phyloP scores from a whole-genome alignment of 345 rosid genomes.

The Rhodamnia argentea region DNA sequence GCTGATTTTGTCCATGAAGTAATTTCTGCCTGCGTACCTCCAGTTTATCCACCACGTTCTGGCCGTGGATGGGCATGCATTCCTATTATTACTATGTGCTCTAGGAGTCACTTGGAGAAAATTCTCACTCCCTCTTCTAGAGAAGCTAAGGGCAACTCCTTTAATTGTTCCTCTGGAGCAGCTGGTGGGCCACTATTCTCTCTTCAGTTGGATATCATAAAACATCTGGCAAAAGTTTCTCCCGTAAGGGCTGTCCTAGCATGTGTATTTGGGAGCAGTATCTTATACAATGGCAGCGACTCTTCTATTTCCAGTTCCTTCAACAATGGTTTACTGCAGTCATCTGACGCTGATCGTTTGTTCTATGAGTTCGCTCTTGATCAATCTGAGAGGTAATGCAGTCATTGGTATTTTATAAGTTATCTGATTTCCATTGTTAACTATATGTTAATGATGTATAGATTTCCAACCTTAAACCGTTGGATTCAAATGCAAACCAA shows the following conservation, averaged over 20 bases:
- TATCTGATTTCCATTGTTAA: slow-evolving; percentile 2
- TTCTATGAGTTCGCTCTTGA: slow-evolving; percentile 97
- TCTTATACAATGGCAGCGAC: slow-evolving; percentile 61
- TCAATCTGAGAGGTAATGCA: slow-evolving; percentile 85
- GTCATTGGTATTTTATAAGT: background rate
- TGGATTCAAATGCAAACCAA: slow-evolving; percentile 99
- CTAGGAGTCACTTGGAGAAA: slow-evolving; percentile 45
- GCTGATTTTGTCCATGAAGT: slow-evolving; percentile 98
- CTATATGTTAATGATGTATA: slow-evolving; percentile 18
- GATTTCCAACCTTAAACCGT: slow-evolving; percentile 90
- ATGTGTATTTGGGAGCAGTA: slow-evolving; percentile 93
- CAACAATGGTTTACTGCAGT: slow-evolving; percentile 43
- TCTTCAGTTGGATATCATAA: slow-evolving; percentile 82
- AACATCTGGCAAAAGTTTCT: slow-evolving; percentile 86
- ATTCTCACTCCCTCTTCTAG: slow-evolving; percentile 52
- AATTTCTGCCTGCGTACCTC: slow-evolving; percentile 94
- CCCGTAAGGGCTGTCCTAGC: slow-evolving; percentile 93
- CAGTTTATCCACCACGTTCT: slow-evolving; percentile 91
- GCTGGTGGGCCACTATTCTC: slow-evolving; percentile 82
- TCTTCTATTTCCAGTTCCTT: slow-evolving; percentile 61
- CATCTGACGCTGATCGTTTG: slow-evolving; percentile 64
- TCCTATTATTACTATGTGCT: slow-evolving; percentile 54
- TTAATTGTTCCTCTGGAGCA: slow-evolving; percentile 55
- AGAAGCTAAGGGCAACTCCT: slow-evolving; percentile 71
- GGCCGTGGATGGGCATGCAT: slow-evolving; percentile 99